phyloP scores from a whole-genome alignment of 768 basidiomycete species.

The Lanmaoa rubissima region DNA sequence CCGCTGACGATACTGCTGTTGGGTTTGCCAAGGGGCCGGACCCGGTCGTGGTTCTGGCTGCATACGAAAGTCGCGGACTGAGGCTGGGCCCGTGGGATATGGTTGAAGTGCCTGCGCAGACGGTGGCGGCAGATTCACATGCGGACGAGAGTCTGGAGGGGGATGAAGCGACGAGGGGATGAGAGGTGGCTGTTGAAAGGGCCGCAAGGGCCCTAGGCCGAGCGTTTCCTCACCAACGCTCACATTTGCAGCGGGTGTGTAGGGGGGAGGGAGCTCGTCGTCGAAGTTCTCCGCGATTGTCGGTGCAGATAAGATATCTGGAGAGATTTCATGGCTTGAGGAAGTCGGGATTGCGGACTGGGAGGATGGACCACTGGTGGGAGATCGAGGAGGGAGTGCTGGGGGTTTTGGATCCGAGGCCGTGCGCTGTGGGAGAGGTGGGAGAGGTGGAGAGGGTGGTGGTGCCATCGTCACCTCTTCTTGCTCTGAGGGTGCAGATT shows the following conservation, averaged over 20 bases:
- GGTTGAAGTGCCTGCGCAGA: neutral
- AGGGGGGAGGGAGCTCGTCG: conserved; percentile 59
- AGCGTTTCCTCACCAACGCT: conserved; percentile 56
- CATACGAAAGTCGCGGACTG: conserved; percentile 8
- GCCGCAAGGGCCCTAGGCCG: conserved; percentile 59
- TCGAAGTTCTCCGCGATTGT: conserved; percentile 20
- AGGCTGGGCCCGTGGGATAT: neutral
- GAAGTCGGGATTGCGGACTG: neutral
- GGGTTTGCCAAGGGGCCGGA: conserved; percentile 22
- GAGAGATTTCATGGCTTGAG: neutral
- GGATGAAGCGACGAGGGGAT: conserved; percentile 1
- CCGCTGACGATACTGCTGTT: conserved; percentile 17
- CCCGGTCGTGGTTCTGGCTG: conserved; percentile 15
- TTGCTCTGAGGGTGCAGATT: neutral
- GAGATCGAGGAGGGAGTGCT: conserved; percentile 2
- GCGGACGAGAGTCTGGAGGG: neutral
- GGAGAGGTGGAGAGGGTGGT: conserved; percentile 10
- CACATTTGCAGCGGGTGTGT: conserved; percentile 55
- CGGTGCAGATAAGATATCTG: neutral
- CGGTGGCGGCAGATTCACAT: neutral
- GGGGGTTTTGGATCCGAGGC: neutral
- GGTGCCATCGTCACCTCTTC: neutral
- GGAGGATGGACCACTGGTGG: neutral
- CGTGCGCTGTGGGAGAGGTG: neutral
- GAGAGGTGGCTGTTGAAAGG: conserved; percentile 50